Conservation (phyloP, 2,329 filamentous ascomycete species). For the Ophiostoma fasciatum region DNA sequence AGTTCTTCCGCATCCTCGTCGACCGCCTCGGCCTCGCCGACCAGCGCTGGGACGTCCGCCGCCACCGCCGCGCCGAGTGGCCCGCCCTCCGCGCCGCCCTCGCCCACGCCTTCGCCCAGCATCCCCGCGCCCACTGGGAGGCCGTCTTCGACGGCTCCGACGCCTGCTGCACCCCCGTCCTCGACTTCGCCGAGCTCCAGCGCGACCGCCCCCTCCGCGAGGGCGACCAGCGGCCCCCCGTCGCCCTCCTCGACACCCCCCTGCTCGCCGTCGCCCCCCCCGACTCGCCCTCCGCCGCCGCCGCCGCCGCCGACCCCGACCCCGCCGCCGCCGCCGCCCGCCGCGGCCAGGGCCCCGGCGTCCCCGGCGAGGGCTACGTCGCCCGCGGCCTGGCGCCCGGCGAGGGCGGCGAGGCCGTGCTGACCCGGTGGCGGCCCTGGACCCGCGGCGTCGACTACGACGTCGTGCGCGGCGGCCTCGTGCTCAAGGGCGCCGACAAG, state of each 20-base stretch:
- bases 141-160: conserved; percentile 75
- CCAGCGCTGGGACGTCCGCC: conserved; percentile 30
- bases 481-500: conserved; percentile 28
- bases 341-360: conserved; percentile 47
- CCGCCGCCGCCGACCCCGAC: conserved; percentile 34
- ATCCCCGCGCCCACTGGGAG: conserved; percentile 71
- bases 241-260: conserved; percentile 56
- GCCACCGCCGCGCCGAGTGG: conserved; percentile 53
- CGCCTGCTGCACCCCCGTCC: conserved; percentile 81
- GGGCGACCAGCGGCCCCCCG: conserved; percentile 56
- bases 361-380: conserved; percentile 53
- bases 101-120: conserved; percentile 47
- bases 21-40: conserved; percentile 45
- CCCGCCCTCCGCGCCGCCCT: conserved; percentile 48
- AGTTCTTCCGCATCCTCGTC: conserved; percentile 61
- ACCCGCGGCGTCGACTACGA: conserved; percentile 54
- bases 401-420: conserved; percentile 53
- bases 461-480: conserved; percentile 46
- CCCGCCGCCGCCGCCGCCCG: conserved; percentile 15
- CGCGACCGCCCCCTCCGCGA: conserved; percentile 27
- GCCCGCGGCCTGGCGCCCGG: conserved; percentile 47
- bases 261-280: conserved; percentile 49
- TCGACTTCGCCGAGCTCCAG: conserved; percentile 61
- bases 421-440: conserved; percentile 69
- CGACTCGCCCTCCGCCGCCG: too few relatives aligned